Conservation (phyloP, 2,329 filamentous ascomycete genomes). For the Alternaria arborescens region DNA sequence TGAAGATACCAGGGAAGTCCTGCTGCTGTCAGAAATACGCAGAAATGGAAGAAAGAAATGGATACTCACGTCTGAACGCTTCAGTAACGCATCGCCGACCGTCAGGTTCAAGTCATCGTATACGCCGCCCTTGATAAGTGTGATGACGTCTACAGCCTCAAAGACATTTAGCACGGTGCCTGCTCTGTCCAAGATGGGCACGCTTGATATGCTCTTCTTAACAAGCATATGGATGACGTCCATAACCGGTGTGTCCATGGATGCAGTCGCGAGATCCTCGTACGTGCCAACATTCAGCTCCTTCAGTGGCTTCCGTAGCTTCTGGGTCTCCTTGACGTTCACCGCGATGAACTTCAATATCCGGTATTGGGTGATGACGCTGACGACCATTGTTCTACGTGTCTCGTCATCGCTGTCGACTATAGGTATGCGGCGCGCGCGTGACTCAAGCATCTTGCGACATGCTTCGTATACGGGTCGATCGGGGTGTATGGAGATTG, state of each 20-base stretch:
- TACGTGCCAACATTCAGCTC: slow-evolving; percentile 90
- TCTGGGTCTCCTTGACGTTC: slow-evolving; percentile 87
- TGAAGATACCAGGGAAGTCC: slow-evolving; percentile 97
- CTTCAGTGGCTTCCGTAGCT: slow-evolving; percentile 84
- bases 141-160: slow-evolving; percentile 96
- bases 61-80: slow-evolving; percentile 73
- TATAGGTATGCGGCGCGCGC: slow-evolving; percentile 90
- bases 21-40: slow-evolving; percentile 46
- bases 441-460: slow-evolving; percentile 90
- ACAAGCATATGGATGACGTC: slow-evolving; percentile 95
- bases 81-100: slow-evolving; percentile 88
- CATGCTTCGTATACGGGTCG: slow-evolving; percentile 94
- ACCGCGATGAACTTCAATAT: slow-evolving; percentile 99
- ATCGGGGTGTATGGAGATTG: slow-evolving; percentile 92
- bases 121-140: slow-evolving; percentile 89
- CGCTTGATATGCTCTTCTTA: slow-evolving; percentile 89
- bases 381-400: slow-evolving; percentile 88
- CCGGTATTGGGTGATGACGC: slow-evolving; percentile 96
- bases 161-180: slow-evolving; percentile 90
- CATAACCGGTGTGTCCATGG: slow-evolving; percentile 90
- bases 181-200: slow-evolving; percentile 86
- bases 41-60: neutral
- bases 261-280: slow-evolving; percentile 78
- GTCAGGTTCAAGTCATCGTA: slow-evolving; percentile 90
- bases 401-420: slow-evolving; percentile 96